Evolutionary conservation across 2,329 filamentous ascomycete genomes (phyloP), one percentile per base, ranked within the genome.

Genomic region (Pseudogymnoascus sp.): DNA sequence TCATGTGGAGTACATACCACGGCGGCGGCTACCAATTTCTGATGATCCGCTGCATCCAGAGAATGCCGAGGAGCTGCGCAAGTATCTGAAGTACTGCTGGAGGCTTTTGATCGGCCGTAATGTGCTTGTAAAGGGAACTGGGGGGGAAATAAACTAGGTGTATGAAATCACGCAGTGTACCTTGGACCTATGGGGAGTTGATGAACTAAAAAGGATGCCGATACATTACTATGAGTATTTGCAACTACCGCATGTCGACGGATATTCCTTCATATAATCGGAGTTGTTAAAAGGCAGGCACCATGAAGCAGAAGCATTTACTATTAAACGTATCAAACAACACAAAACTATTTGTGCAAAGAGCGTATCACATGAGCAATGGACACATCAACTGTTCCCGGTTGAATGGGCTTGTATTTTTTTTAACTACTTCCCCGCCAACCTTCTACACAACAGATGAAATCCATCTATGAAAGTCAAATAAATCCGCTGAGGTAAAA

Each of bases 341-440:
- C 3, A 33, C 31, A 1, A 12, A 12, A 12, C 1, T 5, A 33
- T 8, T 11, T 33, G 31, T 38, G 16, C n/a, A n/a, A n/a, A n/a
- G n/a, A 40, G 18, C 37, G 18, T 40, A 10, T 56, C 47, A 56
- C 47, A 56, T 53, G 5, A 5, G 11, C 47, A 56, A 56, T n/a
- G 5, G 47, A 56, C 25, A 18, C 33, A 12, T 12, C 25, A 56
- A 33, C 5, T 31, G 33, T 60, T 60, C 59, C 59, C 59, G 59
- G 59, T 60, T 60, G 59, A 60, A 60, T 60, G 33, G 33, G 59
- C 18, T 60, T 60, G 37, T 40, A 38, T 38, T 60, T 60, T 60
- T 60, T 60, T 60, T 60, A 60, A 18, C 28, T 60, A 37, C 59
- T 37, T 62, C 60, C 18, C 21, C 35, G 25, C 10, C 60, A 50